These are phyloP conservation scores for Ophiognomonia clavigignenti-juglandacearum DNA, from an alignment of 2,329 filamentous ascomycete species.

Conservation along the genomic window DNA sequence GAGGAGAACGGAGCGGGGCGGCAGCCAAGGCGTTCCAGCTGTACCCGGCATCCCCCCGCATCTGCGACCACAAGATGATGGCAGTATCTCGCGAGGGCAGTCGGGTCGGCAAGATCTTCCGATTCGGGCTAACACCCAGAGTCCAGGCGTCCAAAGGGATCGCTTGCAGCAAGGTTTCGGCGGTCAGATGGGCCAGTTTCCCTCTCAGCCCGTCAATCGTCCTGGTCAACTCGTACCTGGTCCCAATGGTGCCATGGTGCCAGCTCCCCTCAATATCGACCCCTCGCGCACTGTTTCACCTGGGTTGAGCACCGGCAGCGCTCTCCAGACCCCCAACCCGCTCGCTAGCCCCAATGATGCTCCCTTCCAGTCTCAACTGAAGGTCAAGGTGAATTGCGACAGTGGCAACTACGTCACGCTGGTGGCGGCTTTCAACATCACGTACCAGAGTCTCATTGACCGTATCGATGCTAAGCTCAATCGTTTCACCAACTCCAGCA, in stretches of 20 bases:
- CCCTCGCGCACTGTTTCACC: constrained; percentile 22
- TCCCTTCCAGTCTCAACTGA: constrained; percentile 68
- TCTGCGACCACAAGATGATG: constrained; percentile 55
- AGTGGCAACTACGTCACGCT: constrained; percentile 83
- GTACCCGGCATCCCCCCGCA: constrained; percentile 75
- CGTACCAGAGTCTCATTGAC: constrained; percentile 88
- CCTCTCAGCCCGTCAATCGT: constrained; percentile 46
- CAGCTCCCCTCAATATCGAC: constrained; percentile 29
- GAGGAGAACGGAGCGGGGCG: constrained; percentile 43
- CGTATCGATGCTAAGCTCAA: constrained; percentile 94
- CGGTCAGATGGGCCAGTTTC: constrained; percentile 51
- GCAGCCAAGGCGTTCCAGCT: constrained; percentile 55
- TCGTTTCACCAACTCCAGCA: constrained; percentile 77
- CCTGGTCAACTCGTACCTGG: constrained; percentile 37
- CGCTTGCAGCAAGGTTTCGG: constrained; percentile 43
- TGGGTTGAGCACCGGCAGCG: constrained; percentile 32
- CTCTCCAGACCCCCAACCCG: constrained; percentile 29
- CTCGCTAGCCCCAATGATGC: constrained; percentile 36
- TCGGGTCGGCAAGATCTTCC: constrained; percentile 65
- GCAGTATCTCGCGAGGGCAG: constrained; percentile 70
- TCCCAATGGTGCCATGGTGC: constrained; percentile 27
- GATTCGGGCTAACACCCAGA: constrained; percentile 64
- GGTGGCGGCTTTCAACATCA: constrained; percentile 94
- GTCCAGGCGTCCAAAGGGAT: constrained; percentile 62
- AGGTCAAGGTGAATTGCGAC: constrained; percentile 92